Percentiles rank a stretch among this genome's conserved stretches.
phyloP scores from a whole-genome alignment of 1,139 yeast genomes.

The Candida freyschussii region DNA sequence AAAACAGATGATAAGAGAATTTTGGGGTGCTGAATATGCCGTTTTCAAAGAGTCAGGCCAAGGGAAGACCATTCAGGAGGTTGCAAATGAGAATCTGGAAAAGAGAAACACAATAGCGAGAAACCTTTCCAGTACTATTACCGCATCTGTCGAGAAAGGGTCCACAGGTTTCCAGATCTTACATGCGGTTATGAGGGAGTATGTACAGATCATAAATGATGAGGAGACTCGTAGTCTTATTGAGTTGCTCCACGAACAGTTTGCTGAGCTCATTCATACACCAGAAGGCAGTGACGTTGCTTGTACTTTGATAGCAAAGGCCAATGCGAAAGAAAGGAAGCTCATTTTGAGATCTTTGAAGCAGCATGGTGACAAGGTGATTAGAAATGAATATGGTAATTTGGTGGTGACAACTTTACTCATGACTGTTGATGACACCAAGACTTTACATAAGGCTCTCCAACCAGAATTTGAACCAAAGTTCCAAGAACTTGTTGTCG shows the following conservation, averaged over 20 bases:
- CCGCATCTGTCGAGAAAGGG: constrained; percentile 91
- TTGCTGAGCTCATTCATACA: constrained; percentile 94
- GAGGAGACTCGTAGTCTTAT: constrained; percentile 79
- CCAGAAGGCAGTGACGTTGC: constrained; percentile 94
- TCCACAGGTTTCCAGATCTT: constrained; percentile 94
- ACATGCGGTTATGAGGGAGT: constrained; percentile 95
- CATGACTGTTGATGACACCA: constrained; percentile 92
- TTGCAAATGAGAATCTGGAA: constrained; percentile 69
- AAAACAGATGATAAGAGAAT: constrained; percentile 88
- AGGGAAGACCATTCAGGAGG: constrained; percentile 58
- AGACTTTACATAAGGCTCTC: constrained; percentile 70
- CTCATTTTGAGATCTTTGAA: constrained; percentile 65
- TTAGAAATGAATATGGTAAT: constrained; percentile 84
- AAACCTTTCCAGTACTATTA: constrained; percentile 77
- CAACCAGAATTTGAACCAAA: constrained; percentile 52
- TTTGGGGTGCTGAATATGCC: constrained; percentile 97
- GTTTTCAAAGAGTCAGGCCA: constrained; percentile 76
- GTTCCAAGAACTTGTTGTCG: constrained; percentile 55
- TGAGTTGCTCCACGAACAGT: constrained; percentile 78
- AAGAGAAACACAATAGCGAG: constrained; percentile 72
- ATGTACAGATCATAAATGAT: constrained; percentile 61
- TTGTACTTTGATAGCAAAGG: constrained; percentile 67
- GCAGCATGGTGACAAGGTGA: constrained; percentile 66
- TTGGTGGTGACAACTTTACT: constrained; percentile 72
- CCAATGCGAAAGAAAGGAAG: constrained; percentile 93